Conservation (phyloP, 805 yeast species). For the Yamadazyma laniorum region DNA sequence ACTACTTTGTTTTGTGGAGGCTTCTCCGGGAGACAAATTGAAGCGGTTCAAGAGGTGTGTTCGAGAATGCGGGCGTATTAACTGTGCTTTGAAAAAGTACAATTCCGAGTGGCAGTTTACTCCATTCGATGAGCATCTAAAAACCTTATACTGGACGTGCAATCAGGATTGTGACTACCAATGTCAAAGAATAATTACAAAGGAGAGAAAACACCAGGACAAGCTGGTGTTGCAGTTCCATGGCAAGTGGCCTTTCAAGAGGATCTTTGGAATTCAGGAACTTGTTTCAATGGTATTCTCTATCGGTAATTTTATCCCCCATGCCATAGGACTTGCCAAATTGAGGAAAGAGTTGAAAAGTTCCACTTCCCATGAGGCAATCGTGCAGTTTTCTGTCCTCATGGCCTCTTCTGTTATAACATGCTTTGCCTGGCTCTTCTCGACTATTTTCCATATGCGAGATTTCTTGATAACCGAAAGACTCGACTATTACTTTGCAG, state of each 20-base stretch:
- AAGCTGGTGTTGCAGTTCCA: constrained; percentile 78
- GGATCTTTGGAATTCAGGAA: constrained; percentile 83
- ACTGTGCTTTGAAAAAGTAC: constrained; percentile 24
- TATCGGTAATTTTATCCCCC: constrained; percentile 44
- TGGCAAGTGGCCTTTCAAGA: constrained; percentile 94
- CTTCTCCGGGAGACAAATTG: constrained; percentile 63
- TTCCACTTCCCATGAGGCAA: constrained; percentile 8
- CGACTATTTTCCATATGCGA: constrained; percentile 83
- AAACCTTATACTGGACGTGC: constrained; percentile 70
- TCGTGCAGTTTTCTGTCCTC: constrained; percentile 7
- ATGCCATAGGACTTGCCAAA: constrained; percentile 46
- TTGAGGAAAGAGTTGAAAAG: constrained; percentile 15
- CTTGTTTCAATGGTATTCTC: constrained; percentile 78
- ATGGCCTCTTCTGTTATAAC: constrained; percentile 7
- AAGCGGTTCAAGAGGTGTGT: constrained; percentile 56
- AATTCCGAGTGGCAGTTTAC: constrained; percentile 36
- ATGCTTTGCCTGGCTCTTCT: constrained; percentile 77
- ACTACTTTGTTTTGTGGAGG: constrained; percentile 16
- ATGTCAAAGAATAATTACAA: constrained; percentile 79
- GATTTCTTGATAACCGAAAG: constrained; percentile 79
- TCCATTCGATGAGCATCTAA: constrained; percentile 43
- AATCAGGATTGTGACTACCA: constrained; percentile 84
- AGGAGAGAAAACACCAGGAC: constrained; percentile 43
- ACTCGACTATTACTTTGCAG: constrained; percentile 90
- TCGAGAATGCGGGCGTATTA: constrained; percentile 46